These are phyloP conservation scores for Helianthus tuberosus DNA, from an alignment of 129 eudicot species.

Conservation along the genomic window DNA sequence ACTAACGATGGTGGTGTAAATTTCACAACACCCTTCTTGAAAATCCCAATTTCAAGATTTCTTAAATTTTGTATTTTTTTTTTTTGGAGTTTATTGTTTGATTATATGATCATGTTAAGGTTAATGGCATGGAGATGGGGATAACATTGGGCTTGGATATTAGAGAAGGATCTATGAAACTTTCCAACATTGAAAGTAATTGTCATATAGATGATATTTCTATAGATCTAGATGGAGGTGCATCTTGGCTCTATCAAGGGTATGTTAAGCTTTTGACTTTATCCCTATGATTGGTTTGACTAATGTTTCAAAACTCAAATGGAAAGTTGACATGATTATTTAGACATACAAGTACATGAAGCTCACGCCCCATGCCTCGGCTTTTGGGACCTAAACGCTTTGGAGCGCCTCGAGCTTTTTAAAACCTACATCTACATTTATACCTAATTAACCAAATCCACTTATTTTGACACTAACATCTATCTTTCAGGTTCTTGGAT, in stretches of 20 bases:
- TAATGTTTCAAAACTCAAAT: background rate
- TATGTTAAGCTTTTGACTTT: constrained; percentile 19
- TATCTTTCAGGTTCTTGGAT: constrained; percentile 54
- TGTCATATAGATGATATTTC: constrained; percentile 52
- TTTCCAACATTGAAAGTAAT: constrained; percentile 47
- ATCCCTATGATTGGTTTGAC: constrained; percentile 6
- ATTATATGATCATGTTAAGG: constrained; percentile 40
- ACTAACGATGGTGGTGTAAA: too few species aligned
- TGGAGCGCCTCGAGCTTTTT: too few species aligned
- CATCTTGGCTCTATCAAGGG: constrained; percentile 86
- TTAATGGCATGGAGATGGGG: constrained; percentile 61
- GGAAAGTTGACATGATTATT: constrained; percentile 4
- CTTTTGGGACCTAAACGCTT: too few species aligned
- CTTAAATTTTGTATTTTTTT: too few species aligned
- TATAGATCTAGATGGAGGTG: constrained; percentile 59
- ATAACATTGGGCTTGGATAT: constrained; percentile 48
- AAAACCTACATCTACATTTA: background rate
- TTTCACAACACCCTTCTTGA: too few species aligned
- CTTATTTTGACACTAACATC: constrained; percentile 7
- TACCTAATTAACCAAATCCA: background rate
- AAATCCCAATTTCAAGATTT: too few species aligned
- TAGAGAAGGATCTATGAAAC: constrained; percentile 45
- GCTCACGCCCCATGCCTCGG: too few species aligned
- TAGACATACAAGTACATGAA: background rate
- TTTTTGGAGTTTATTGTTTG: constrained; percentile 14